Conservation (phyloP, 495 filamentous ascomycete genomes). For the Copromyces sp. region DNA sequence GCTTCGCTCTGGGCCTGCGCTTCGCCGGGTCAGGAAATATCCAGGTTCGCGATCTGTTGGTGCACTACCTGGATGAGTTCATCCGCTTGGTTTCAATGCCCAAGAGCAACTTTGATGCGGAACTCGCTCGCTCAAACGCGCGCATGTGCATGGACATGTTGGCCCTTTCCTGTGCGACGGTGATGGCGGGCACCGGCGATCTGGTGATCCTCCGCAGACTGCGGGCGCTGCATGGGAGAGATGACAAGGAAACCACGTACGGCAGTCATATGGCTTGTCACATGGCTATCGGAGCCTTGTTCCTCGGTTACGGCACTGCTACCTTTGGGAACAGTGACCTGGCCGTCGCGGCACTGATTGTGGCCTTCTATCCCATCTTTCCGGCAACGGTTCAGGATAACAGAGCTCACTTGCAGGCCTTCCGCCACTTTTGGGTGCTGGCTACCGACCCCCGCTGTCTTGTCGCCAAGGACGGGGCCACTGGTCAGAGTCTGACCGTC, state of each 20-base stretch:
- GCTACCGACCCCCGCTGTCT: constrained; percentile 85
- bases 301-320: constrained; percentile 81
- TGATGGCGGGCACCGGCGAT: constrained; percentile 95
- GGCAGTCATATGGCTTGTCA: constrained; percentile 90
- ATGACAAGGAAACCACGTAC: constrained; percentile 74
- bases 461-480: constrained; percentile 73
- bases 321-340: constrained; percentile 86
- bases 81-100: constrained; percentile 65
- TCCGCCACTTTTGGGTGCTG: constrained; percentile 95
- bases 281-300: constrained; percentile 82
- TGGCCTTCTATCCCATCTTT: constrained; percentile 90
- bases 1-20: constrained; percentile 72
- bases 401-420: constrained; percentile 87
- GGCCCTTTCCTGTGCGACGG: constrained; percentile 68
- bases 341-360: constrained; percentile 74
- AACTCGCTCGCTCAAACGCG: constrained; percentile 68
- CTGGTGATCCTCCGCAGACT: constrained; percentile 80
- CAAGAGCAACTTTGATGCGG: constrained; percentile 65
- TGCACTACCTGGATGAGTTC: constrained; percentile 80
- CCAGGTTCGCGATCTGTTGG: constrained; percentile 65
- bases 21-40: constrained; percentile 74
- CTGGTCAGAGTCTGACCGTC: constrained; percentile 62
- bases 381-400: constrained; percentile 85
- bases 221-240: constrained; percentile 77
- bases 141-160: constrained; percentile 84